Base-by-base conservation (phyloP, 345 rosid species). In the Excoecaria agallocha region DNA sequence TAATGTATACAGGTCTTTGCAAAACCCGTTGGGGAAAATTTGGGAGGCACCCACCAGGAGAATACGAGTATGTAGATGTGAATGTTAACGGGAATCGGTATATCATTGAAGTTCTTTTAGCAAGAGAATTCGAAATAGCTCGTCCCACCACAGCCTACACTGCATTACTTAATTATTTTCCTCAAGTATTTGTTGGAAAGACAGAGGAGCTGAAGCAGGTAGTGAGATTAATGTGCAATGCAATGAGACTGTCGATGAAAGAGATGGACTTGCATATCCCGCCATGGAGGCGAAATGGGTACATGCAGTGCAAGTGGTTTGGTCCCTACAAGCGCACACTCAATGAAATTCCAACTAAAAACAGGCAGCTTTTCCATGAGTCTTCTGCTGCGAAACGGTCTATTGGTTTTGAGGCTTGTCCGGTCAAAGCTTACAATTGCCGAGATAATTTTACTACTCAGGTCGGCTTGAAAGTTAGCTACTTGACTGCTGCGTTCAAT, bases 231-330 rank as follows among this genome's bases (percentile, higher is more conserved):
- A 90, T 95, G 94, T 88, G 93, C 79, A 80, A 50, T 12, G 93
- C 86, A 7, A 79, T 86, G 1, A 82, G 84, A 59, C 74, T 72
- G 70, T 90, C 97, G 11, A 84, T 95, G 91, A 87, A 80, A 58
- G 76, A 77, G 58, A 77, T 58, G 3, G 82, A 68, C 38, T 62
- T 93, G 85, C 72, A 69, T 8, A 74, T 90, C 65, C 92, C 98
- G 0, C 99, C 99, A 0, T 95, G 99, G 99, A 89, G 98, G 79
- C 88, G 87, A 68, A 84, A 85, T 13, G 83, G 88, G 19, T 93
- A 89, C 75, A 81, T 93, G 96, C 91, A 88, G 73, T 88, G 89
- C 19, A 95, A 93, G 76, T 93, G 99, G 98, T 86, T 86, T 30
- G 84, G 89, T 46, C 74, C 78, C 19, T 89, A 89, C 79, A 90